Evolutionary conservation across 2,329 filamentous ascomycete species (phyloP).

Genomic region (Aureobasidium sp.): DNA sequence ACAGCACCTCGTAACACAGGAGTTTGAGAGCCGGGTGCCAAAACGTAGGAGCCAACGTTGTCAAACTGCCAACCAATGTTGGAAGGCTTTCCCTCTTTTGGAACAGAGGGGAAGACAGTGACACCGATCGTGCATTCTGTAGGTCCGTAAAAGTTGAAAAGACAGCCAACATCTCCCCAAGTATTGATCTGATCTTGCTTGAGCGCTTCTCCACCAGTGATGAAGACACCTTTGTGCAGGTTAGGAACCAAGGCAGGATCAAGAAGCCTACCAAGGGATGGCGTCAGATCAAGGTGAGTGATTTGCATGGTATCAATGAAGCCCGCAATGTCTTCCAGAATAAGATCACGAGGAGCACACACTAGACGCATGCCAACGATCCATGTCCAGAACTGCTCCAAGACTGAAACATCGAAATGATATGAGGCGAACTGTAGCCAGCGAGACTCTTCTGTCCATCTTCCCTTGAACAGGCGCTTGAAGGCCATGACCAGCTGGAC

Average conservation of each 20-base stretch:
- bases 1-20: constrained; percentile 72
- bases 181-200: constrained; percentile 82
- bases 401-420: constrained; percentile 87
- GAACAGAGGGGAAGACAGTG: constrained; percentile 81
- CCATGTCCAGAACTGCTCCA: constrained; percentile 96
- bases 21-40: constrained; percentile 59
- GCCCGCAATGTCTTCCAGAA: constrained; percentile 73
- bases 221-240: constrained; percentile 77
- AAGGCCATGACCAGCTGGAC: constrained; percentile 88
- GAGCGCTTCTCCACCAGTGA: constrained; percentile 82
- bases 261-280: constrained; percentile 72
- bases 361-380: constrained; percentile 80
- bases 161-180: constrained; percentile 73
- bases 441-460: constrained; percentile 66
- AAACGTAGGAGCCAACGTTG: constrained; percentile 78
- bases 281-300: constrained; percentile 87
- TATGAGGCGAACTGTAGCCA: constrained; percentile 93
- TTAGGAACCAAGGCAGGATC: constrained; percentile 74
- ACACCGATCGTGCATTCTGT: constrained; percentile 91
- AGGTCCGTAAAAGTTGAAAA: constrained; percentile 87
- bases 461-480: constrained; percentile 64
- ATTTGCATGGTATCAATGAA: constrained; percentile 66
- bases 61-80: constrained; percentile 84
- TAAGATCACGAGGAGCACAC: constrained; percentile 71
- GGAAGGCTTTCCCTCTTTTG: constrained; percentile 67